A percentile compares a stretch with the other conserved stretches of the same genome.
Evolutionary conservation across 2,329 filamentous ascomycete species (phyloP).

Genomic region (Botryotinia globosa): DNA sequence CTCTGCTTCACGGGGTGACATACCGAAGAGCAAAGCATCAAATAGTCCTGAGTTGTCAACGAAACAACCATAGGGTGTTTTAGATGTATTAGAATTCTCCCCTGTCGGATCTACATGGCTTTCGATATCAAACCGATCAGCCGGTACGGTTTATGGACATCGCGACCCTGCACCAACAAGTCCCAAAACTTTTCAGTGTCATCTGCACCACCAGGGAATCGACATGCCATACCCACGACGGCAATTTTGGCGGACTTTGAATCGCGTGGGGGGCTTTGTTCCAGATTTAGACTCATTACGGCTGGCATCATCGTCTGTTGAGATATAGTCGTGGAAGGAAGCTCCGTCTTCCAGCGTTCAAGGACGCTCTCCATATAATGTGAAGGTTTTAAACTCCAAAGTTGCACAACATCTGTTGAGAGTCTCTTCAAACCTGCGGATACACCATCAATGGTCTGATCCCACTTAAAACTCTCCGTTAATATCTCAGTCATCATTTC

Average conservation of each 20-base stretch:
- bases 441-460: not conserved
- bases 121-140: slow-evolving; percentile 61
- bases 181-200: slow-evolving; percentile 6
- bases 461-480: not conserved
- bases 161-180: not conserved
- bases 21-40: slow-evolving; percentile 79
- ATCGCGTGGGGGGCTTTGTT: not conserved
- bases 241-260: slow-evolving; percentile 11
- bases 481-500: not conserved
- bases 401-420: not conserved
- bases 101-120: slow-evolving; percentile 71
- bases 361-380: not conserved
- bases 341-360: not conserved
- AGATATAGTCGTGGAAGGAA: not conserved
- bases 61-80: slow-evolving; percentile 70
- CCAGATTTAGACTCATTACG: not conserved
- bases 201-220: not conserved
- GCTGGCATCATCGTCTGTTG: not conserved
- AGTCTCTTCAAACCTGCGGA: not conserved
- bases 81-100: slow-evolving; percentile 50
- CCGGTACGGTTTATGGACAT: slow-evolving; percentile 43
- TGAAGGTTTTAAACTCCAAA: not conserved
- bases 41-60: slow-evolving; percentile 69
- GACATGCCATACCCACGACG: slow-evolving; percentile 5
- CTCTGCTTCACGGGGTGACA: slow-evolving; percentile 74